phyloP scores from a whole-genome alignment of 1,139 yeast genomes.

The Geotrichum fermentans region DNA sequence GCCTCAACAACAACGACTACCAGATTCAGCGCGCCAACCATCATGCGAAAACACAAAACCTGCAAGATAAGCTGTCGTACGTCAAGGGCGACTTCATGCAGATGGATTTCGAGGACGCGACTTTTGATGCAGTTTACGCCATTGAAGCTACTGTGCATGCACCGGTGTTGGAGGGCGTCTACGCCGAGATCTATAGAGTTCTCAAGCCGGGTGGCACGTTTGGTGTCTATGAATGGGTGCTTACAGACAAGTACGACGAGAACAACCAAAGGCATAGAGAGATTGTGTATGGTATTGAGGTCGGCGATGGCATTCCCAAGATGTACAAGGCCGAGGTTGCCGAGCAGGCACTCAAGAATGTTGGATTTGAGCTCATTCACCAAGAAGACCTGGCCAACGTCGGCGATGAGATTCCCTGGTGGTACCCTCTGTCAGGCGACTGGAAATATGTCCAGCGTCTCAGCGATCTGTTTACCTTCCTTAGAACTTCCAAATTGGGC shows the following conservation, averaged over 20 bases:
- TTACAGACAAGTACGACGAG: conserved; percentile 92
- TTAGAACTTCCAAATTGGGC: conserved; percentile 86
- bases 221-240: conserved; percentile 99
- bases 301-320: conserved; percentile 98
- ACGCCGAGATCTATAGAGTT: conserved; percentile 88
- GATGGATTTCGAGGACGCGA: conserved; percentile 86
- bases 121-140: conserved; percentile 96
- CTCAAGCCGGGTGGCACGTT: conserved; percentile 96
- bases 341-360: conserved; percentile 73
- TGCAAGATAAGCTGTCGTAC: conserved; percentile 70
- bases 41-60: conserved; percentile 62
- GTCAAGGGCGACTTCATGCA: conserved; percentile 99
- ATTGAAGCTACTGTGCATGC: conserved; percentile 99
- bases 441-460: conserved; percentile 79
- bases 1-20: conserved; percentile 94
- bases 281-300: conserved; percentile 93
- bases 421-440: conserved; percentile 93
- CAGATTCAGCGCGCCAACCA: conserved; percentile 85
- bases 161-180: conserved; percentile 93
- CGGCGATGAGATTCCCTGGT: conserved; percentile 92
- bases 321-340: conserved; percentile 88
- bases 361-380: conserved; percentile 78
- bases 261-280: conserved; percentile 83
- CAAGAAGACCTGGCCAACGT: conserved; percentile 78
- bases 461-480: conserved; percentile 73